Percentiles rank a stretch among this genome's conserved stretches.
These are phyloP conservation scores for Saccharomyces hybrid DNA, from an alignment of 1,139 yeast genomes.

Conservation along the genomic window DNA sequence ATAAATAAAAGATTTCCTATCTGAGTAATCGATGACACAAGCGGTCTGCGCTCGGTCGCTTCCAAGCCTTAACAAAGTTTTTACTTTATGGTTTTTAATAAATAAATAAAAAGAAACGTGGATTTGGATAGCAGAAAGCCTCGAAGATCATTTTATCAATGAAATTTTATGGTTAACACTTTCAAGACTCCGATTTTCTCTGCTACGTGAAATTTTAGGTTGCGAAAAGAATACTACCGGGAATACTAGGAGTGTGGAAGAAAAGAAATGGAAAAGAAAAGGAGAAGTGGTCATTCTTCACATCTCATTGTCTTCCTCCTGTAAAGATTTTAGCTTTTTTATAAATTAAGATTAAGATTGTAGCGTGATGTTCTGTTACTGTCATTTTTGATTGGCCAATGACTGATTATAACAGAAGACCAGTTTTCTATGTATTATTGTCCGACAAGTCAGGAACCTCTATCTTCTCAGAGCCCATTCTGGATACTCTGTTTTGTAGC, in stretches of 20 bases:
- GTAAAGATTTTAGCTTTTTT: not conserved
- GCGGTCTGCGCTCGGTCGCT: not conserved
- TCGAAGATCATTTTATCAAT: not conserved
- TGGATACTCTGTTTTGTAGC: constrained; percentile 74
- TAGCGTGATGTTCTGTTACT: not conserved
- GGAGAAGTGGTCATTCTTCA: not conserved
- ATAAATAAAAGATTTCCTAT: not conserved
- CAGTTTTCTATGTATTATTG: not conserved
- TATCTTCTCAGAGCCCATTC: constrained; percentile 56
- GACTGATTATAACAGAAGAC: not conserved
- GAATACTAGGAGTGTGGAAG: no score
- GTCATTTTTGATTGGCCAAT: not conserved
- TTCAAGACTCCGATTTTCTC: not conserved
- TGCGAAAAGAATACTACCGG: not conserved
- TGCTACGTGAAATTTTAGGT: not conserved
- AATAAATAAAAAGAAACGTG: not conserved
- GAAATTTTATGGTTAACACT: not conserved
- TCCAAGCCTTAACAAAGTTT: not conserved
- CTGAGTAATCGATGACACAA: not conserved
- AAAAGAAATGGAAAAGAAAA: not conserved
- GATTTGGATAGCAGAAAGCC: not conserved
- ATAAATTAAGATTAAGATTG: not conserved
- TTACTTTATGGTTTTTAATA: not conserved
- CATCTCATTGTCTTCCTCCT: not conserved
- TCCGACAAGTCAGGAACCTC: not conserved